Conservation (phyloP, 768 basidiomycete species). For the Leccinum longicurvipes region DNA sequence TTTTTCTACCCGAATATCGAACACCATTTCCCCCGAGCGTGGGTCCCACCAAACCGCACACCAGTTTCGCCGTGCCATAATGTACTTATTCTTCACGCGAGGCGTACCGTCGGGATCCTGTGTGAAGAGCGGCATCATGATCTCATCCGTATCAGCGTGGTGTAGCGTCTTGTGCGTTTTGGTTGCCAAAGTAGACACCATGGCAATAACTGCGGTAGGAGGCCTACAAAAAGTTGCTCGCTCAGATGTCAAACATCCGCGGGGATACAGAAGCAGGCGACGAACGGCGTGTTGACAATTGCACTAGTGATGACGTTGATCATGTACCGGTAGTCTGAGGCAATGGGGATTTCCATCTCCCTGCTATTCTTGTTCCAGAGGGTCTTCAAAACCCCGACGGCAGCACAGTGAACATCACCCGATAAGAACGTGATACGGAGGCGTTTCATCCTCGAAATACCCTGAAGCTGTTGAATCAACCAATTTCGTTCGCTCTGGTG, state of each 20-base stretch:
- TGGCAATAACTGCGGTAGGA: constrained; percentile 65
- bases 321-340: constrained; percentile 82
- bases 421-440: constrained; percentile 82
- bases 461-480: constrained; percentile 78
- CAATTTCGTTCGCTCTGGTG: constrained; percentile 85
- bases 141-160: constrained; percentile 78
- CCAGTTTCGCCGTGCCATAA: constrained; percentile 92
- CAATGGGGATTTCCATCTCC: constrained; percentile 39
- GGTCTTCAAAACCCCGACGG: constrained; percentile 76
- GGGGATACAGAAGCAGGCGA: constrained; percentile 3
- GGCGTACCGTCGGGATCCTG: constrained; percentile 71
- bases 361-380: constrained; percentile 48
- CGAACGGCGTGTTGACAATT: constrained; percentile 94
- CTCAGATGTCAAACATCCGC: neutral
- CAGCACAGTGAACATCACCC: constrained; percentile 93
- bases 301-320: constrained; percentile 86
- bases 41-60: constrained; percentile 63
- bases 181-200: constrained; percentile 77
- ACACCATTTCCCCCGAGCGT: constrained; percentile 61
- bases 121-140: constrained; percentile 77
- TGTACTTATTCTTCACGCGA: constrained; percentile 67
- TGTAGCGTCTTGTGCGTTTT: constrained; percentile 89
- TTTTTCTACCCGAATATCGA: constrained; percentile 85
- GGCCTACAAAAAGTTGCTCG: constrained; percentile 35
- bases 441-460: constrained; percentile 56